These are phyloP conservation scores for Wallemia ichthyophaga DNA, from an alignment of 1,284 basidiomycete species.

Conservation along the genomic window DNA sequence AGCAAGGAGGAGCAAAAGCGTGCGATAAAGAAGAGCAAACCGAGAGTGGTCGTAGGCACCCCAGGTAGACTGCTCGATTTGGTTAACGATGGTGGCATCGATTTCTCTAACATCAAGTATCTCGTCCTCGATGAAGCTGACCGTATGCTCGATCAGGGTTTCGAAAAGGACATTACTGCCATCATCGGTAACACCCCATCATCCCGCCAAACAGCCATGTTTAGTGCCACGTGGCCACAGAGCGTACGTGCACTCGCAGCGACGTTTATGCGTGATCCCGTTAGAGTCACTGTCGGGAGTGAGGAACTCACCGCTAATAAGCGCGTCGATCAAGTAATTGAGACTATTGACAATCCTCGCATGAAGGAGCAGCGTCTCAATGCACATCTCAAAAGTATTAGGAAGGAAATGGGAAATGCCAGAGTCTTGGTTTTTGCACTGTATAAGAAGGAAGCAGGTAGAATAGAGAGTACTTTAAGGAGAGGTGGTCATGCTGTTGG, in stretches of 20 bases:
- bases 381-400: slow-evolving; percentile 32
- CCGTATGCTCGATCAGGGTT: slow-evolving; percentile 92
- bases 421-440: slow-evolving; percentile 80
- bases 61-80: slow-evolving; percentile 79
- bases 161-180: slow-evolving; percentile 85
- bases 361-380: slow-evolving; percentile 64
- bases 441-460: slow-evolving; percentile 88
- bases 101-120: slow-evolving; percentile 61
- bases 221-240: slow-evolving; percentile 95
- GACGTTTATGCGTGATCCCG: slow-evolving; percentile 57
- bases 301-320: slow-evolving; percentile 88
- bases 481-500: slow-evolving; percentile 58
- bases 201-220: slow-evolving; percentile 70
- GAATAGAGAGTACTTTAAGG: slow-evolving; percentile 52
- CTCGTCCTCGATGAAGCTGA: slow-evolving; percentile 92
- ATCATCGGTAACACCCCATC: slow-evolving; percentile 55
- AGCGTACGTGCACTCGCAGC: slow-evolving; percentile 75
- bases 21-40: slow-evolving; percentile 25
- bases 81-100: slow-evolving; percentile 50
- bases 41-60: slow-evolving; percentile 68
- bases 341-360: slow-evolving; percentile 63
- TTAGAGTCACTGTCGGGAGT: slow-evolving; percentile 76
- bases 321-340: slow-evolving; percentile 43
- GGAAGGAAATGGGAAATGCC: slow-evolving; percentile 24
- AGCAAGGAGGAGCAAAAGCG: slow-evolving; percentile 54